Evolutionary conservation across 257 asterid genomes (phyloP).

Genomic region (Solanum pinnatisectum): DNA sequence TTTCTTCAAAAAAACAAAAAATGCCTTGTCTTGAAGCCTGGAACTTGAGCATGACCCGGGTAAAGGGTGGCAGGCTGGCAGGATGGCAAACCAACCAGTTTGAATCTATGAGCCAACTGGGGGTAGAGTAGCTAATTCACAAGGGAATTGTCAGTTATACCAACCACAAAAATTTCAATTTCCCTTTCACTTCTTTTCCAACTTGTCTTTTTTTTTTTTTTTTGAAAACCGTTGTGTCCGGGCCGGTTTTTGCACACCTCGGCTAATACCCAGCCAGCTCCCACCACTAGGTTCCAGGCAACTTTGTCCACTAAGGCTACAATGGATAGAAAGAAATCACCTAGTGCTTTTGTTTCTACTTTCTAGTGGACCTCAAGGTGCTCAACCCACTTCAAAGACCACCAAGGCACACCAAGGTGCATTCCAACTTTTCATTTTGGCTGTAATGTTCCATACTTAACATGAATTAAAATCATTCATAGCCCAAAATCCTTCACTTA

Average conservation of each 20-base stretch:
- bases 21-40: background rate
- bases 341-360: background rate
- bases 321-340: background rate
- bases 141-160: background rate
- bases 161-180: background rate
- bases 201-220: too few species aligned
- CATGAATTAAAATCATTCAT: background rate
- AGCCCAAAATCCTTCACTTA: background rate
- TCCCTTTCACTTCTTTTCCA: background rate
- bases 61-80: background rate
- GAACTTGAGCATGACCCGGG: background rate
- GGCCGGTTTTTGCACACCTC: background rate
- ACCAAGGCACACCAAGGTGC: background rate
- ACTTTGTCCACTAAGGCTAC: background rate
- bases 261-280: background rate
- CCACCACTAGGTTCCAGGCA: background rate
- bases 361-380: background rate
- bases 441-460: background rate
- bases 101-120: background rate
- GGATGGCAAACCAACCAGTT: background rate
- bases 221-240: background rate
- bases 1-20: background rate
- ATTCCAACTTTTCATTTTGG: background rate
- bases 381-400: background rate
- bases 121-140: background rate